Evolutionary conservation across 768 basidiomycete species (phyloP).

Genomic region (Kwoniella sp.): DNA sequence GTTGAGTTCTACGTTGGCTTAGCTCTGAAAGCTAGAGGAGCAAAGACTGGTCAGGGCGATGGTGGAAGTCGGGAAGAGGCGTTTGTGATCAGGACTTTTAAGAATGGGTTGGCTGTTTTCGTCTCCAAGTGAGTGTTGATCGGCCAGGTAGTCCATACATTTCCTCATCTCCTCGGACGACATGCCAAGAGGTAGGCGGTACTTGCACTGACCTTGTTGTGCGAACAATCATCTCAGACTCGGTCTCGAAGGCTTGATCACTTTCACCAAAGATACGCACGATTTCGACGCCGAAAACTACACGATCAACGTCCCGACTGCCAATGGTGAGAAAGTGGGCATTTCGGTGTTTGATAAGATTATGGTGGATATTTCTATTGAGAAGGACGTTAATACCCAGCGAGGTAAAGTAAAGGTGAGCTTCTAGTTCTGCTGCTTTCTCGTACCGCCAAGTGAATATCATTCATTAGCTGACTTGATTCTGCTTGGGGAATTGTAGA

Average conservation of each 20-base stretch:
- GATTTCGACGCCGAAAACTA: constrained; percentile 91
- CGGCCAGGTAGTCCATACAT: too few species aligned
- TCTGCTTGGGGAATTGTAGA: constrained; percentile 16
- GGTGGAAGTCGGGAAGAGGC: constrained; percentile 48
- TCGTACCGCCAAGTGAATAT: too few species aligned
- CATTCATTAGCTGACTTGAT: too few species aligned
- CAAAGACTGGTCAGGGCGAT: constrained; percentile 51
- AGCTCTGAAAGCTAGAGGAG: constrained; percentile 68
- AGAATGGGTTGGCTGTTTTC: constrained; percentile 95
- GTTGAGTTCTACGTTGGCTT: constrained; percentile 97
- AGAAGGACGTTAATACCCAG: constrained; percentile 93
- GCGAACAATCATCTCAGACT: constrained; percentile 61
- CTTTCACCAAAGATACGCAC: constrained; percentile 79
- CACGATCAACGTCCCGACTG: constrained; percentile 68
- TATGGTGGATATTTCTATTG: constrained; percentile 82
- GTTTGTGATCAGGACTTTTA: constrained; percentile 82
- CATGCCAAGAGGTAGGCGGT: too few species aligned
- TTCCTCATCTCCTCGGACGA: too few species aligned
- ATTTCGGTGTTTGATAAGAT: constrained; percentile 95
- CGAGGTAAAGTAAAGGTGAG: constrained; percentile 73
- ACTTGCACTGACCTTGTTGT: background rate
- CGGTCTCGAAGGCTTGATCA: constrained; percentile 90
- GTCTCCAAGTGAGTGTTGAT: constrained; percentile 77
- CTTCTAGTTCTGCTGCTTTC: background rate
- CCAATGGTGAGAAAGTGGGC: constrained; percentile 59